A percentile compares a stretch with the other conserved stretches of the same genome.
These are phyloP conservation scores for Mortierella sp. DNA, from an alignment of 371 early-diverging fungal species.

Conservation along the genomic window DNA sequence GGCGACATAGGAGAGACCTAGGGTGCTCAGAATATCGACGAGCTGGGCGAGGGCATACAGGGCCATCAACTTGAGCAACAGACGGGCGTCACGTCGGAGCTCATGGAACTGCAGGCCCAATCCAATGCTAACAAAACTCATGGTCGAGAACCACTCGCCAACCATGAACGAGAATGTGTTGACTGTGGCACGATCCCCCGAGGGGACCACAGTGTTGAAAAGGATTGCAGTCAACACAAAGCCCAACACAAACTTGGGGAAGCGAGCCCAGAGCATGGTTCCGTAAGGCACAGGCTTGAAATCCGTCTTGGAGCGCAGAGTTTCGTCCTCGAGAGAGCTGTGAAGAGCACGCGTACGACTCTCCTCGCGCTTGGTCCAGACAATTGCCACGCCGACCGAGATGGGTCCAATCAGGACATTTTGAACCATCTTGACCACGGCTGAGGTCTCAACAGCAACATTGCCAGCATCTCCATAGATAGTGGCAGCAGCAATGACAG, in stretches of 20 bases:
- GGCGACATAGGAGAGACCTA: slow-evolving; percentile 68
- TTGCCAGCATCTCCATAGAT: slow-evolving; percentile 68
- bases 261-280: slow-evolving; percentile 68
- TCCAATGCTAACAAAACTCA: slow-evolving; percentile 75
- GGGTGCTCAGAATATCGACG: slow-evolving; percentile 70
- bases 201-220: slow-evolving; percentile 68
- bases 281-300: slow-evolving; percentile 50
- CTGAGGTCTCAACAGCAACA: slow-evolving; percentile 68
- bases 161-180: slow-evolving; percentile 71
- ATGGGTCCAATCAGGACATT: slow-evolving; percentile 74
- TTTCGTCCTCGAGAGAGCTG: slow-evolving; percentile 38
- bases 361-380: slow-evolving; percentile 69
- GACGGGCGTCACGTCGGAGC: slow-evolving; percentile 65
- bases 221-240: slow-evolving; percentile 70
- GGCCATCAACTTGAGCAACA: slow-evolving; percentile 65
- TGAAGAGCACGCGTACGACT: slow-evolving; percentile 39
- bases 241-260: slow-evolving; percentile 75
- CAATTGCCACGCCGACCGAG: slow-evolving; percentile 70
- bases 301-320: slow-evolving; percentile 29
- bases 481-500: slow-evolving; percentile 74
- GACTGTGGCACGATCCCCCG: slow-evolving; percentile 58
- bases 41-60: slow-evolving; percentile 70
- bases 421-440: slow-evolving; percentile 77
- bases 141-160: slow-evolving; percentile 74
- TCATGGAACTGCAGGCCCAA: slow-evolving; percentile 69